A percentile compares a stretch with the other conserved stretches of the same genome.
Evolutionary conservation across 2,329 filamentous ascomycete species (phyloP).

Genomic region (Neoscytalidium dimidiatum): DNA sequence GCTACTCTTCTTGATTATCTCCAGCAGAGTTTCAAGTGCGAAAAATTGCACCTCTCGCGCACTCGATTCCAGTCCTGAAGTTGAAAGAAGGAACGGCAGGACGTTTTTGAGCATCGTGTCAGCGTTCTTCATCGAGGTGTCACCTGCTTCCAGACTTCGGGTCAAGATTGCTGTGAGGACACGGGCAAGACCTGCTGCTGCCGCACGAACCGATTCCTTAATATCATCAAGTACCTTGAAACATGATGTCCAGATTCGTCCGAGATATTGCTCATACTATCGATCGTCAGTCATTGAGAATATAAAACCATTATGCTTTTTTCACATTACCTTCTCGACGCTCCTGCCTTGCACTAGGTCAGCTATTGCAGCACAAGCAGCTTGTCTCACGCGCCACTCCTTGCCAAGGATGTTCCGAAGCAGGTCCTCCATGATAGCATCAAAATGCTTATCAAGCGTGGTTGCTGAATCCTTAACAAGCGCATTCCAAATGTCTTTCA

Average conservation of each 20-base stretch:
- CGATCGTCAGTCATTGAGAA: slow-evolving; percentile 18
- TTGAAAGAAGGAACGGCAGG: slow-evolving; percentile 85
- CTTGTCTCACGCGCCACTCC: slow-evolving; percentile 92
- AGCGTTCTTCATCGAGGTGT: slow-evolving; percentile 65
- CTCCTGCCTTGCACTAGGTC: slow-evolving; percentile 83
- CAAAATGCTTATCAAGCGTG: slow-evolving; percentile 79
- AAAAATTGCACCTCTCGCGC: slow-evolving; percentile 87
- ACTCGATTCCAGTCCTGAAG: slow-evolving; percentile 84
- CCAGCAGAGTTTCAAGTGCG: slow-evolving; percentile 75
- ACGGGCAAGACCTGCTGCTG: slow-evolving; percentile 80
- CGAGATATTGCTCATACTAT: slow-evolving; percentile 79
- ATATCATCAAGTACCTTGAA: slow-evolving; percentile 96
- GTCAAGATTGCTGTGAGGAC: slow-evolving; percentile 83
- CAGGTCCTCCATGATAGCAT: slow-evolving; percentile 84
- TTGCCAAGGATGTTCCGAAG: slow-evolving; percentile 82
- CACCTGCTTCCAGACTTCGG: slow-evolving; percentile 79
- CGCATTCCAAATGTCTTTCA: slow-evolving; percentile 97
- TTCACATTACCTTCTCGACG: slow-evolving; percentile 41
- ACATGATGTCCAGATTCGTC: slow-evolving; percentile 80
- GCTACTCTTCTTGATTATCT: slow-evolving; percentile 83
- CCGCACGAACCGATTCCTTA: slow-evolving; percentile 82
- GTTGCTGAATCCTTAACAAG: slow-evolving; percentile 84
- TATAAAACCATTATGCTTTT: no score
- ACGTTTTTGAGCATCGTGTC: slow-evolving; percentile 81
- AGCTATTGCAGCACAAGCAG: slow-evolving; percentile 85